phyloP scores from a whole-genome alignment of 2,329 filamentous ascomycete species.

The Hirsutella thompsonii region DNA sequence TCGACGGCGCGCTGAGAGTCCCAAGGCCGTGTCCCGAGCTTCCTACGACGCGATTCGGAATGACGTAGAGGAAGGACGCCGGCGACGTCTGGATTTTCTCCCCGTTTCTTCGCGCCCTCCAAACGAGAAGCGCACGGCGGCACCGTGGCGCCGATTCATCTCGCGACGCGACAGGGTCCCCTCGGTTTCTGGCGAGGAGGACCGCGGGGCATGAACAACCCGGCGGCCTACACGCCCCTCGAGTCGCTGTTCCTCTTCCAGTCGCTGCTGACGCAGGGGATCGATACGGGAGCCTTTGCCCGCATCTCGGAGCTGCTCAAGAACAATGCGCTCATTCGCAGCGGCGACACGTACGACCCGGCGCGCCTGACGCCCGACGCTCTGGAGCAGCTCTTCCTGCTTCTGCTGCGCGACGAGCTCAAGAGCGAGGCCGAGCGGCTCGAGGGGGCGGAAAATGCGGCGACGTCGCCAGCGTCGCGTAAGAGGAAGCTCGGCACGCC shows the following conservation, averaged over 20 bases:
- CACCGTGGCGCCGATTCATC: slow-evolving; percentile 43
- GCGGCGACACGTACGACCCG: slow-evolving; percentile 59
- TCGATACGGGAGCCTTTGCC: slow-evolving; percentile 52
- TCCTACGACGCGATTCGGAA: slow-evolving; percentile 17
- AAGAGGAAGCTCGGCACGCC: slow-evolving; percentile 66
- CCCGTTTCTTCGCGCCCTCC: no score
- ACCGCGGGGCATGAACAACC: slow-evolving; percentile 41
- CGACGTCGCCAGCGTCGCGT: slow-evolving; percentile 42
- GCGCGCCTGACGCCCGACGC: slow-evolving; percentile 64
- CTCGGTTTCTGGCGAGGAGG: slow-evolving; percentile 43
- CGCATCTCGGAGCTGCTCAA: slow-evolving; percentile 63
- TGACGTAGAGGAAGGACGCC: slow-evolving; percentile 11
- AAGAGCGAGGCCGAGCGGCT: slow-evolving; percentile 31
- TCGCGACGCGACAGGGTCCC: slow-evolving; percentile 38
- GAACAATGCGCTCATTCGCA: slow-evolving; percentile 59
- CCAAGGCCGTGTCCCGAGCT: slow-evolving; percentile 16
- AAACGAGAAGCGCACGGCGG: slow-evolving; percentile 3
- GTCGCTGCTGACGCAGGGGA: slow-evolving; percentile 56
- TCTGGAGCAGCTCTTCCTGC: slow-evolving; percentile 65
- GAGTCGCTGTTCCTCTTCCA: slow-evolving; percentile 81
- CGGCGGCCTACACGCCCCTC: slow-evolving; percentile 64
- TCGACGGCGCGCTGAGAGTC: slow-evolving; percentile 12
- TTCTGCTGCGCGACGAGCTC: slow-evolving; percentile 62
- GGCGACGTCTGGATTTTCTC: background rate
- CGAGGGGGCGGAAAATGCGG: slow-evolving; percentile 27